A percentile compares a stretch with the other conserved stretches of the same genome.
Evolutionary conservation across 768 basidiomycete genomes (phyloP).

Genomic region (Boletus sensibilis): DNA sequence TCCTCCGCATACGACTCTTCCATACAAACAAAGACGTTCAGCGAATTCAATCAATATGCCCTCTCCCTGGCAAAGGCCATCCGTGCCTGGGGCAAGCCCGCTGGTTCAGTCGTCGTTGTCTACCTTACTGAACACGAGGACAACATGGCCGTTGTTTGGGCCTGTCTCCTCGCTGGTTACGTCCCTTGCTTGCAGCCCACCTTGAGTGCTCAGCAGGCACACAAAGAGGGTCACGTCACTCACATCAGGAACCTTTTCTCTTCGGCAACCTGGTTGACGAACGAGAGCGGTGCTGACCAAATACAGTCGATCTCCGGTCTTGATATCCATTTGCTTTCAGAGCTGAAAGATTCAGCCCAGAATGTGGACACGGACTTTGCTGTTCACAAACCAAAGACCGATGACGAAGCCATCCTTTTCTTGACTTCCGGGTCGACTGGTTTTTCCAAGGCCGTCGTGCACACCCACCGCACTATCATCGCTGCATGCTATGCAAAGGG

Average conservation of each 20-base stretch:
- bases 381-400: conserved; percentile 20
- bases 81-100: conserved; percentile 24
- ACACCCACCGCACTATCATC: conserved; percentile 40
- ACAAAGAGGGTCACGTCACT: conserved; percentile 16
- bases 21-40: conserved; percentile 27
- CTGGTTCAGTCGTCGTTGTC: conserved; percentile 27
- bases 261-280: conserved; percentile 34
- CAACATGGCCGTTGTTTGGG: conserved; percentile 35
- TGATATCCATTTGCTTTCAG: conserved; percentile 27
- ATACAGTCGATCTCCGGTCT: conserved; percentile 23
- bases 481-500: conserved; percentile 36
- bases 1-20: conserved; percentile 30
- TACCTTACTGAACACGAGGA: conserved; percentile 36
- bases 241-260: conserved; percentile 32
- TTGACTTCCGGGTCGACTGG: conserved; percentile 47
- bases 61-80: conserved; percentile 23
- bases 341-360: conserved; percentile 17
- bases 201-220: conserved; percentile 31
- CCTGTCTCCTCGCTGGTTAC: conserved; percentile 30
- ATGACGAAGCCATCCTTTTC: conserved; percentile 34
- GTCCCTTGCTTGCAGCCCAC: conserved; percentile 35
- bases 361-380: conserved; percentile 19
- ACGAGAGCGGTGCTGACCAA: conserved; percentile 28
- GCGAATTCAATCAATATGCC: conserved; percentile 15
- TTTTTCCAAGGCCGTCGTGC: conserved; percentile 43